phyloP scores from a whole-genome alignment of 352 stramenopile species.

The Globisporangium rhizosaccharum region DNA sequence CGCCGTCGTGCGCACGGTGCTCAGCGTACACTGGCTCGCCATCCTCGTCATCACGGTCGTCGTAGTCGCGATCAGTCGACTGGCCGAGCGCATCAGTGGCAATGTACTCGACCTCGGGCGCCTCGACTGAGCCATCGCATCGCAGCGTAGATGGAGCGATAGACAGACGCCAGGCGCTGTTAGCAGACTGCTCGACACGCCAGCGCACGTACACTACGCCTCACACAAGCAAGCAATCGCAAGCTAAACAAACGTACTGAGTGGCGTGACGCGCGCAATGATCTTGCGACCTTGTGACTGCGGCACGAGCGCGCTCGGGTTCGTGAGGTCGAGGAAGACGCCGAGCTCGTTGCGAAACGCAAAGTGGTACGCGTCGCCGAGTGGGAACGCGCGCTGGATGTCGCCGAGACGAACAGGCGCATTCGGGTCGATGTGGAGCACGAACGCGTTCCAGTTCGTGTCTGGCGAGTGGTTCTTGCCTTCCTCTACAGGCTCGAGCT shows the following conservation, averaged over 20 bases:
- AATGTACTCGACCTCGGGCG: constrained; percentile 41
- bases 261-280: constrained; percentile 52
- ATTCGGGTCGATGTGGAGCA: constrained; percentile 19
- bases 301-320: constrained; percentile 58
- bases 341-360: constrained; percentile 68
- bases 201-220: background rate
- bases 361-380: constrained; percentile 68
- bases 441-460: constrained; percentile 74
- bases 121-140: constrained; percentile 18
- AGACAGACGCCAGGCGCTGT: background rate
- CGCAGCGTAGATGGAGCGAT: background rate
- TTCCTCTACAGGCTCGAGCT: constrained; percentile 44
- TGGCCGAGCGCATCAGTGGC: background rate
- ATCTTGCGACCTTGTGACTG: constrained; percentile 62
- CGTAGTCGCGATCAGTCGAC: background rate
- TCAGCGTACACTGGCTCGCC: constrained; percentile 1
- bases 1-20: constrained; percentile 13
- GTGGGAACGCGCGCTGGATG: constrained; percentile 64
- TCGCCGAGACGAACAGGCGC: constrained; percentile 38
- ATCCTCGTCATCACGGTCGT: constrained; percentile 1
- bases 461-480: constrained; percentile 37
- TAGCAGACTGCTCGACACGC: background rate
- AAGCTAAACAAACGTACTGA: constrained; percentile 19
- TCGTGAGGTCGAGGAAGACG: constrained; percentile 65
- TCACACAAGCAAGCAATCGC: background rate